These are phyloP conservation scores for Rhodamnia rubescens DNA, from an alignment of 345 rosid genomes.

Conservation along the genomic window DNA sequence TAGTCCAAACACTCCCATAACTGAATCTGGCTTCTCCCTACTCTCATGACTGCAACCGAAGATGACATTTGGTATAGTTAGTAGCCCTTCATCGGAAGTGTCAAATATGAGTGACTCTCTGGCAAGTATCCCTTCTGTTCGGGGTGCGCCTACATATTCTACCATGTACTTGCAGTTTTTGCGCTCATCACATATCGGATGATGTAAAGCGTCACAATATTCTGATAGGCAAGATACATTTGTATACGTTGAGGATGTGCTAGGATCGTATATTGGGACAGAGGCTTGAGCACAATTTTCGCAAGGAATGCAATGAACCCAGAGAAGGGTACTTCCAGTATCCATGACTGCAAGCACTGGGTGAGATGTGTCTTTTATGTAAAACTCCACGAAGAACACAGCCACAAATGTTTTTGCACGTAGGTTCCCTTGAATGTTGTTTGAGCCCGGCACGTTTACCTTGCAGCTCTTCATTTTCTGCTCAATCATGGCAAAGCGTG, in stretches of 20 bases:
- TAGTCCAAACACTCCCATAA: background rate
- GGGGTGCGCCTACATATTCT: background rate
- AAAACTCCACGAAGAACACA: background rate
- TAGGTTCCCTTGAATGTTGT: background rate
- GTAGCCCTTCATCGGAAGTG: background rate
- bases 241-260: background rate
- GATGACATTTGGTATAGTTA: background rate
- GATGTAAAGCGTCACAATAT: background rate
- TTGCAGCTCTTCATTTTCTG: background rate
- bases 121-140: background rate
- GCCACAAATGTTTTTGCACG: background rate
- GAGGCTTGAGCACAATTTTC: background rate
- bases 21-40: background rate
- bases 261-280: background rate
- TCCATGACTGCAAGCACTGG: background rate
- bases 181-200: background rate
- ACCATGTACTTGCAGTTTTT: background rate
- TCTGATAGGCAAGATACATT: background rate
- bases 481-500: background rate
- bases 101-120: background rate
- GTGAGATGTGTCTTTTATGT: background rate
- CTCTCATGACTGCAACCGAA: background rate
- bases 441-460: background rate
- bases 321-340: background rate
- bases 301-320: background rate